These are phyloP conservation scores for Macrocybe gigantea DNA, from an alignment of 768 basidiomycete species.

Conservation along the genomic window DNA sequence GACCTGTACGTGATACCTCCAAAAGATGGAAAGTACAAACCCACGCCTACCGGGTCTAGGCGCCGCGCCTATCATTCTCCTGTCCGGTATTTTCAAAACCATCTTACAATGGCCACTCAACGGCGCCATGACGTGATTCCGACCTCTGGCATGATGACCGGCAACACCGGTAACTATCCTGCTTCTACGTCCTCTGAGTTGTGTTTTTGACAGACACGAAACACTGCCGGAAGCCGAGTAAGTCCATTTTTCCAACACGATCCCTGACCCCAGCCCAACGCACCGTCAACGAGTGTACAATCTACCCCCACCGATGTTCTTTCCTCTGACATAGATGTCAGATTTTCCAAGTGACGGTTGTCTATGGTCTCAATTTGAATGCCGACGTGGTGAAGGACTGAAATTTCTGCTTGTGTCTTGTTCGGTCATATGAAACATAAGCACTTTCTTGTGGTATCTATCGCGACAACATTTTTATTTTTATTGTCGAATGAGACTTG, in stretches of 20 bases:
- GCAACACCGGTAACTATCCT: constrained; percentile 43
- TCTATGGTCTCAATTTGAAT: too few species aligned
- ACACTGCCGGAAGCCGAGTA: constrained; percentile 51
- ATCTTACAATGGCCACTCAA: constrained; percentile 42
- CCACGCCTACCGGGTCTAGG: too few species aligned
- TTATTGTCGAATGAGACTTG: not conserved
- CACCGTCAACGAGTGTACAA: constrained; percentile 64
- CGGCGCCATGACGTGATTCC: constrained; percentile 33
- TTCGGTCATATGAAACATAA: too few species aligned
- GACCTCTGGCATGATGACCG: constrained; percentile 52
- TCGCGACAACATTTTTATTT: too few species aligned
- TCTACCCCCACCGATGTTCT: too few species aligned
- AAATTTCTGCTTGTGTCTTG: too few species aligned
- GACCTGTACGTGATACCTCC: too few species aligned
- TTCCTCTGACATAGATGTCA: too few species aligned
- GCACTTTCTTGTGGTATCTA: too few species aligned
- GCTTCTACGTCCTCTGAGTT: constrained; percentile 1
- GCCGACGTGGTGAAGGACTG: too few species aligned
- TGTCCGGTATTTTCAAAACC: constrained; percentile 62
- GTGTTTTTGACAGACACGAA: constrained; percentile 41
- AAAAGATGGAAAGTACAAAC: too few species aligned
- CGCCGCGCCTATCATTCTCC: constrained; percentile 16
- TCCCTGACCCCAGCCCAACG: constrained; percentile 26
- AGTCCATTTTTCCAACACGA: constrained; percentile 65
- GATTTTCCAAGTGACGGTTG: too few species aligned